Conservation (phyloP, 257 asterid species). For the Petrea volubilis region DNA sequence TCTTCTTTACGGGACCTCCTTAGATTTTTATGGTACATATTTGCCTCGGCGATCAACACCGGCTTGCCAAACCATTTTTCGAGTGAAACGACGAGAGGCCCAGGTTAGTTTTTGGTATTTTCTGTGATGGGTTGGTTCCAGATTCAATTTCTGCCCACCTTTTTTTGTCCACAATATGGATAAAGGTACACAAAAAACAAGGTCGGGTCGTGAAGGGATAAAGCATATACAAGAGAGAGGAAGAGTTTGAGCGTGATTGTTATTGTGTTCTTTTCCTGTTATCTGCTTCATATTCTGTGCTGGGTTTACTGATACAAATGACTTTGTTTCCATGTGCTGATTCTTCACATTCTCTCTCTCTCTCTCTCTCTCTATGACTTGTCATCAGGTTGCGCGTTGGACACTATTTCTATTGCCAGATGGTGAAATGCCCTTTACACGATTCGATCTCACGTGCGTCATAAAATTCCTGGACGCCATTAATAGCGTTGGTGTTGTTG, state of each 20-base stretch:
- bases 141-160: constrained; percentile 33
- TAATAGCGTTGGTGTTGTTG: constrained; percentile 6
- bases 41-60: constrained; percentile 48
- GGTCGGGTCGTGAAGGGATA: constrained; percentile 4
- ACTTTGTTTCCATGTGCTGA: constrained; percentile 53
- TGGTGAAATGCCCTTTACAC: constrained; percentile 61
- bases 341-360: too few relatives aligned
- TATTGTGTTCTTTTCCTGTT: not conserved
- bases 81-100: constrained; percentile 32
- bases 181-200: constrained; percentile 13
- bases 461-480: constrained; percentile 7
- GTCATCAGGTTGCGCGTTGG: constrained; percentile 38
- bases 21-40: constrained; percentile 23
- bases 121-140: constrained; percentile 29
- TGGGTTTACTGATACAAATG: constrained; percentile 31
- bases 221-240: constrained; percentile 15
- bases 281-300: constrained; percentile 17
- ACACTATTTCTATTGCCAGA: constrained; percentile 38
- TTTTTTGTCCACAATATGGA: constrained; percentile 26
- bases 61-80: constrained; percentile 37
- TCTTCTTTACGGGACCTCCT: not conserved
- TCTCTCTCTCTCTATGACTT: constrained; percentile 30
- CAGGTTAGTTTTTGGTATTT: constrained; percentile 58
- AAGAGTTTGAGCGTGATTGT: constrained; percentile 21
- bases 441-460: constrained; percentile 37